Evolutionary conservation across 2,329 filamentous ascomycete genomes (phyloP).

Genomic region (Tolypocladium cylindrosporum): DNA sequence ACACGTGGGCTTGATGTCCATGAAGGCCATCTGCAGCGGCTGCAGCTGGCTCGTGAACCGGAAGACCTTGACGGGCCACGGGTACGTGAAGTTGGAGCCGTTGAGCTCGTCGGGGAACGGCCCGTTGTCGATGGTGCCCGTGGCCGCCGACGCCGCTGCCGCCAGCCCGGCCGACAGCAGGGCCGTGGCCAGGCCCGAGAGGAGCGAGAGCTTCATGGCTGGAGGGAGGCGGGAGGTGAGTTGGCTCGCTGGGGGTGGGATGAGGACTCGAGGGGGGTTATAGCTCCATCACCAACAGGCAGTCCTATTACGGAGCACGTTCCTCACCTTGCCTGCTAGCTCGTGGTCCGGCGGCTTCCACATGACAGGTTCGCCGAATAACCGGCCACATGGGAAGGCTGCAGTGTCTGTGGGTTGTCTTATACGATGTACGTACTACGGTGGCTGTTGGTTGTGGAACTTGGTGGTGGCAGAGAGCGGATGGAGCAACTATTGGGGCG

Average conservation of each 20-base stretch:
- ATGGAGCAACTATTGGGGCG: not conserved
- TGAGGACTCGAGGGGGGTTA: not conserved
- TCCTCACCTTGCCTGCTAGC: not conserved
- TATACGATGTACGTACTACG: not conserved
- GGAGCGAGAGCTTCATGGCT: slow-evolving; percentile 15
- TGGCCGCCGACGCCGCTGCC: slow-evolving; percentile 7
- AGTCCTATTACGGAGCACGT: not conserved
- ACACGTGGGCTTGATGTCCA: slow-evolving; percentile 34
- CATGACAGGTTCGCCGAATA: not conserved
- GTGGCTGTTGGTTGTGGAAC: not conserved
- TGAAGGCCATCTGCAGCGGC: slow-evolving; percentile 44
- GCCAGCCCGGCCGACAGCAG: slow-evolving; percentile 10
- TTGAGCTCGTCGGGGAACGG: slow-evolving; percentile 31
- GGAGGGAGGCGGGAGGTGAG: not conserved
- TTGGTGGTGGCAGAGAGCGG: not conserved
- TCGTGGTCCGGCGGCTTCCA: not conserved
- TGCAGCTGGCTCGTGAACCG: slow-evolving; percentile 35
- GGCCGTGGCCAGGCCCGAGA: slow-evolving; percentile 7
- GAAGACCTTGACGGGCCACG: slow-evolving; percentile 38
- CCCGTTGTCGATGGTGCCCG: slow-evolving; percentile 22
- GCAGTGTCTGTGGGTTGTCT: not conserved
- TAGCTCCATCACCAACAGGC: not conserved
- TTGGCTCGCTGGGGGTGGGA: not conserved
- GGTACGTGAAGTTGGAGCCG: slow-evolving; percentile 42
- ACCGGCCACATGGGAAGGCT: not conserved